Conservation (phyloP, 768 basidiomycete species). For the Panaeolus cyanescens region DNA sequence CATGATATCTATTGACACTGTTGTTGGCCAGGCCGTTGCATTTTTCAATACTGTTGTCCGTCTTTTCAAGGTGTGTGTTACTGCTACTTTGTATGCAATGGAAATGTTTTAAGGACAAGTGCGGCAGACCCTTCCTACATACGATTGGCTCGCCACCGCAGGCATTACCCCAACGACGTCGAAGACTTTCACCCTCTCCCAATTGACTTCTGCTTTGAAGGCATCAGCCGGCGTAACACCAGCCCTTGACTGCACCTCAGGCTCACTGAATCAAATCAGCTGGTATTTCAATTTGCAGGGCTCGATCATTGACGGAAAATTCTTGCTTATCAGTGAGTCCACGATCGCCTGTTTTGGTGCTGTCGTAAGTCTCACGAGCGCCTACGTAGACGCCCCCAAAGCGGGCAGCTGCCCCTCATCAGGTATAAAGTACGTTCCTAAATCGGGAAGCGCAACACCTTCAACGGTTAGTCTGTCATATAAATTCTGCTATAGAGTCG, state of each 20-base stretch:
- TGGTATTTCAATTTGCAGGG: slow-evolving; percentile 71
- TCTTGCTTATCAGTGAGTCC: slow-evolving; percentile 57
- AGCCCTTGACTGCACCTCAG: slow-evolving; percentile 32
- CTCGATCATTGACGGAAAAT: slow-evolving; percentile 66
- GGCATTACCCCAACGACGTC: slow-evolving; percentile 72
- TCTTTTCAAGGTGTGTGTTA: slow-evolving; percentile 50
- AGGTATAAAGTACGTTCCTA: slow-evolving; percentile 64
- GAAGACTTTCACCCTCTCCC: slow-evolving; percentile 57
- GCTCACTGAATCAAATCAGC: slow-evolving; percentile 39
- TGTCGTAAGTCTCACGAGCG: not conserved
- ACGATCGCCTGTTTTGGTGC: not conserved
- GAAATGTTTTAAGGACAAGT: slow-evolving; percentile 22
- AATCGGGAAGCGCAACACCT: slow-evolving; percentile 33
- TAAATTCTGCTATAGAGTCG: not conserved
- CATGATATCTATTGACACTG: not conserved
- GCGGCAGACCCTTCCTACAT: slow-evolving; percentile 64
- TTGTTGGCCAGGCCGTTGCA: slow-evolving; percentile 55
- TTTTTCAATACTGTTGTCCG: slow-evolving; percentile 63
- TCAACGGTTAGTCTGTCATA: not conserved
- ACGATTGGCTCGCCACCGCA: slow-evolving; percentile 65
- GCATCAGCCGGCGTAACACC: slow-evolving; percentile 49
- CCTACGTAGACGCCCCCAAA: slow-evolving; percentile 46
- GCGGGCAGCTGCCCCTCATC: slow-evolving; percentile 52
- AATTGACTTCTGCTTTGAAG: slow-evolving; percentile 56
- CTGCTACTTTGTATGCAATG: slow-evolving; percentile 31